Evolutionary conservation across 345 rosid species (phyloP).

Genomic region (Trapa incisa): DNA sequence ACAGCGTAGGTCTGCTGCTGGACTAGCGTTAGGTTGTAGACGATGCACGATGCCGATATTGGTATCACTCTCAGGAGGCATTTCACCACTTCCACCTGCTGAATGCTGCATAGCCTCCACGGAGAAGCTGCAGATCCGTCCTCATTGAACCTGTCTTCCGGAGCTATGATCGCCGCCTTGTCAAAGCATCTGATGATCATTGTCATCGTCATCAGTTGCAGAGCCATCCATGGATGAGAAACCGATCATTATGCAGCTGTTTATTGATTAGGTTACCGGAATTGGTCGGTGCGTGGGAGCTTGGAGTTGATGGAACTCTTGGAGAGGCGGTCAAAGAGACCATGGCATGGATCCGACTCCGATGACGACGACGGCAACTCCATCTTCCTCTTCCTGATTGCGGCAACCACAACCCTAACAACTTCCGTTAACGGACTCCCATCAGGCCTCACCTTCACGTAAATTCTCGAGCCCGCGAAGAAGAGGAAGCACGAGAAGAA

Average conservation of each 20-base stretch:
- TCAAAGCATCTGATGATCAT: conserved; percentile 5
- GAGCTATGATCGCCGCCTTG: conserved; percentile 6
- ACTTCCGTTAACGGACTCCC: conserved; percentile 26
- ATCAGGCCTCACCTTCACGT: conserved; percentile 26
- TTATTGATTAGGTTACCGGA: conserved; percentile 18
- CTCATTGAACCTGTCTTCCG: not conserved
- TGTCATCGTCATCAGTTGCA: not conserved
- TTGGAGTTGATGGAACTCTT: conserved; percentile 20
- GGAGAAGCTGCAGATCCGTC: conserved; percentile 7
- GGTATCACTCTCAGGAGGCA: conserved; percentile 4
- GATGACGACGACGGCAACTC: conserved; percentile 14
- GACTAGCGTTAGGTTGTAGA: not conserved
- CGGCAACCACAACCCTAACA: conserved; percentile 36
- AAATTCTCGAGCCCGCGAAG: conserved; percentile 28
- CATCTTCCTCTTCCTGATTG: conserved; percentile 41
- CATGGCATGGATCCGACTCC: conserved; percentile 22
- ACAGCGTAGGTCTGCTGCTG: conserved; percentile 14
- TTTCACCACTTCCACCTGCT: conserved; percentile 9
- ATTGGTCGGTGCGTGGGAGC: conserved; percentile 31
- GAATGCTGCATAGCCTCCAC: conserved; percentile 10
- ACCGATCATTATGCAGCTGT: not conserved
- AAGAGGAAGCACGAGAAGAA: conserved; percentile 24
- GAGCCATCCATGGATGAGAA: not conserved
- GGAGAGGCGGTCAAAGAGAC: conserved; percentile 22
- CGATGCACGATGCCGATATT: conserved; percentile 2